Conservation (phyloP, 1,284 basidiomycete species). For the Cutaneotrichosporon cavernicola region DNA sequence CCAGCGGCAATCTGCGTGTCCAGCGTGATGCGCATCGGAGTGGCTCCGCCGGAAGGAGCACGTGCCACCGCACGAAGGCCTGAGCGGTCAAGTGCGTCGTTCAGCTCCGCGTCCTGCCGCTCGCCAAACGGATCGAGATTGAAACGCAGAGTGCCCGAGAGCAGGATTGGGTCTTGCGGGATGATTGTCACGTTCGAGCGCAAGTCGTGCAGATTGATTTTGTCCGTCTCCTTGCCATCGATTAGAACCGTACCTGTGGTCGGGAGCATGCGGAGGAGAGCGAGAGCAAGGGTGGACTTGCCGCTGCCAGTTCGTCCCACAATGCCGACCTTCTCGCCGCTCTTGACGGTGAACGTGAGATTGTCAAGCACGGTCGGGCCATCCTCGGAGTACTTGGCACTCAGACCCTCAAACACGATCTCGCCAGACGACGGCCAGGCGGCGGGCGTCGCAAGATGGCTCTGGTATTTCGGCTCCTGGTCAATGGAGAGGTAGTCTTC, state of each 20-base stretch:
- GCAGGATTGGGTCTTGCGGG: conserved; percentile 63
- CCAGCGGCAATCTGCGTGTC: conserved; percentile 51
- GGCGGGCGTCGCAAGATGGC: conserved; percentile 64
- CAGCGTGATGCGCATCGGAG: conserved; percentile 48
- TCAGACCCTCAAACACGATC: conserved; percentile 60
- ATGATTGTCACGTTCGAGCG: conserved; percentile 61
- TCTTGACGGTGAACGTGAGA: conserved; percentile 60
- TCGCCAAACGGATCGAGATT: conserved; percentile 74
- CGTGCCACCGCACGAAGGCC: conserved; percentile 48
- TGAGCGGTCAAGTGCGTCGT: conserved; percentile 57
- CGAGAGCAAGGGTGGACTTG: conserved; percentile 59
- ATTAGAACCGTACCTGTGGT: conserved; percentile 59
- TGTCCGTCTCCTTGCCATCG: conserved; percentile 50
- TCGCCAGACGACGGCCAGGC: conserved; percentile 74
- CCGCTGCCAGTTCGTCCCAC: conserved; percentile 72
- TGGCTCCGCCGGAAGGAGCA: conserved; percentile 31
- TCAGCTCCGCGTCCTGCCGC: conserved; percentile 64
- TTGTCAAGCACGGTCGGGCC: conserved; percentile 60
- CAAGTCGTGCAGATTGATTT: conserved; percentile 64
- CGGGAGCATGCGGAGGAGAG: conserved; percentile 57
- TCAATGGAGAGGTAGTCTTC: conserved; percentile 69
- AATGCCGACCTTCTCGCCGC: conserved; percentile 65
- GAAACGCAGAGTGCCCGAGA: conserved; percentile 72
- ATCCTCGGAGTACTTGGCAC: conserved; percentile 50
- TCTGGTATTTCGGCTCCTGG: conserved; percentile 62